phyloP scores from a whole-genome alignment of 495 filamentous ascomycete species.

The Amphirosellinia nigrospora region DNA sequence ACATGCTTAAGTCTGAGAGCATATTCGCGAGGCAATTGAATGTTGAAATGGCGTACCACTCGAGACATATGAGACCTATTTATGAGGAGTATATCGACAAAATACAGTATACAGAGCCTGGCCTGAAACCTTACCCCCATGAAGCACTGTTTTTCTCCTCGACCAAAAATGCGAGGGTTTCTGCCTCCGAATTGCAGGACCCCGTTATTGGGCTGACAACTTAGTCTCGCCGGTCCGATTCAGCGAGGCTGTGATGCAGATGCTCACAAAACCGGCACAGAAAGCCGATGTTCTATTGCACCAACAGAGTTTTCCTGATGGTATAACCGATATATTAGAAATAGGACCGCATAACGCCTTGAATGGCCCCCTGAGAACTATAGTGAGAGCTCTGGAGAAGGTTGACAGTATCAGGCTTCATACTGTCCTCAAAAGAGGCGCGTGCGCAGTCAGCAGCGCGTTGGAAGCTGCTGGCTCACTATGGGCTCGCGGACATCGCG shows the following conservation, averaged over 20 bases:
- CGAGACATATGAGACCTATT: constrained; percentile 38
- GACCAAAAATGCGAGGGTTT: constrained; percentile 28
- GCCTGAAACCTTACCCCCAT: constrained; percentile 9
- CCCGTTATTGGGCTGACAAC: constrained; percentile 49
- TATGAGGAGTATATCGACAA: constrained; percentile 31
- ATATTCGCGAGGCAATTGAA: constrained; percentile 37
- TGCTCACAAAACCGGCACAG: constrained; percentile 16
- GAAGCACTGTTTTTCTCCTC: constrained; percentile 36
- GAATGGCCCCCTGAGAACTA: constrained; percentile 54
- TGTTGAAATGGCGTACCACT: constrained; percentile 42
- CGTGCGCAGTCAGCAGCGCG: constrained; percentile 27
- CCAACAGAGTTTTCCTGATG: neutral
- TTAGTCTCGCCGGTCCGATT: constrained; percentile 50
- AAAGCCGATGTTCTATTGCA: neutral
- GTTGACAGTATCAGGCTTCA: neutral
- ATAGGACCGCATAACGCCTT: constrained; percentile 41
- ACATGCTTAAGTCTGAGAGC: constrained; percentile 14
- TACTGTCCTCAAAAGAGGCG: constrained; percentile 20
- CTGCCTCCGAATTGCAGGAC: constrained; percentile 21
- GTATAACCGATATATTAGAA: constrained; percentile 24
- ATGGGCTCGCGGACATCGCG: constrained; percentile 39
- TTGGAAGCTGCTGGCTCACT: constrained; percentile 40
- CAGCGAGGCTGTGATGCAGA: constrained; percentile 36
- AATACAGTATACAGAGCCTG: constrained; percentile 12
- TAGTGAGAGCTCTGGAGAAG: constrained; percentile 32